phyloP scores from a whole-genome alignment of 2,329 filamentous ascomycete species.

The Colletotrichum ledebouriae region DNA sequence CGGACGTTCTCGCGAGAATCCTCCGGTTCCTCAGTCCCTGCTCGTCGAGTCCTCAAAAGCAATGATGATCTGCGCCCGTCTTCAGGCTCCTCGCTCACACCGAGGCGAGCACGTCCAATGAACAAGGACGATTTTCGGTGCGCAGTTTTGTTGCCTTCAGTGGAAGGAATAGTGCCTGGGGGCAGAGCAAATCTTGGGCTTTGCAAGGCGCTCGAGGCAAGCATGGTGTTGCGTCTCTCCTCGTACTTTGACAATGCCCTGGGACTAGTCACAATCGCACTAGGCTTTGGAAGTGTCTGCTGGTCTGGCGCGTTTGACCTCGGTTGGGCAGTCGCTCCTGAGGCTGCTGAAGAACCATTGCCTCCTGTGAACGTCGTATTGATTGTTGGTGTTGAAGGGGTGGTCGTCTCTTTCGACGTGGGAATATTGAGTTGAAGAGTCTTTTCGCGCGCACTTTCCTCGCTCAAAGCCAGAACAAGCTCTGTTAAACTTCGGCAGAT shows the following conservation, averaged over 20 bases:
- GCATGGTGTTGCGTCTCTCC: constrained; percentile 64
- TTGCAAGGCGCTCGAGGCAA: constrained; percentile 60
- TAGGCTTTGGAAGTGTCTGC: constrained; percentile 42
- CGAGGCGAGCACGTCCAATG: constrained; percentile 59
- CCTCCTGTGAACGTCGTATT: constrained; percentile 55
- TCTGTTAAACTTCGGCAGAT: constrained; percentile 95
- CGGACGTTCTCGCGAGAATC: constrained; percentile 57
- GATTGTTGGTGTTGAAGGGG: constrained; percentile 60
- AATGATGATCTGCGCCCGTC: constrained; percentile 65
- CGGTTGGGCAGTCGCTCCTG: constrained; percentile 52
- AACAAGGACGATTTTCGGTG: constrained; percentile 69
- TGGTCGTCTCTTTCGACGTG: constrained; percentile 46
- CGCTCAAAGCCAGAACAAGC: constrained; percentile 86
- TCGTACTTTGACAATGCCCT: constrained; percentile 66
- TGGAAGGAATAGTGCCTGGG: constrained; percentile 51
- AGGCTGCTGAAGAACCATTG: constrained; percentile 9
- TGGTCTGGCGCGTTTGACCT: constrained; percentile 60
- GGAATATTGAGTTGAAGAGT: constrained; percentile 44
- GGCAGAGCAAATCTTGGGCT: constrained; percentile 57
- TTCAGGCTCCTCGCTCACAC: constrained; percentile 65
- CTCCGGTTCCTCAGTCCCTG: constrained; percentile 62
- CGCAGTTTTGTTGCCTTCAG: constrained; percentile 51
- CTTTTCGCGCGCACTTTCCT: constrained; percentile 62
- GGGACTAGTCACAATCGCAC: constrained; percentile 56
- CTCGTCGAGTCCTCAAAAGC: constrained; percentile 59